Base-by-base conservation (phyloP, 805 yeast species). In the Wickerhamiella domercqiae region DNA sequence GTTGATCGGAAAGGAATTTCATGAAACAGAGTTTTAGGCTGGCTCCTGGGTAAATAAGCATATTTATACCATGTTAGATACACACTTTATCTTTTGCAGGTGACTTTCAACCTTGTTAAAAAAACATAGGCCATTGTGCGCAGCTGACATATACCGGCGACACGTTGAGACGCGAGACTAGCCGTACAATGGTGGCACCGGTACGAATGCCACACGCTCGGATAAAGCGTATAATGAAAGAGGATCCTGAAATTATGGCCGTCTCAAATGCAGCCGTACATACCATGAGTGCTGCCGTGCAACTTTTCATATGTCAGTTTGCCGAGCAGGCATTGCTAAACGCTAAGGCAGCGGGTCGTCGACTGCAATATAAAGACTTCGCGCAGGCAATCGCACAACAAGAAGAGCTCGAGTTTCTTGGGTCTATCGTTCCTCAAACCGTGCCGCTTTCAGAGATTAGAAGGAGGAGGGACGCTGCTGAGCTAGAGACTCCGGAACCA, bases 211-310 rank as follows among this genome's bases (percentile, higher is more conserved):
- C 90, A 4, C 57, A 78, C 29, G 63, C 81, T 2, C 70, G 79
- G 45, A 72, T 80, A 46, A 78, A 77, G 50, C 67, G 75, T 47
- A 75, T 80, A 38, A 68, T 80, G 53, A 78, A 77, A 49, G 67
- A 76, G 52, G 93, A 80, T 52, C 81, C 83, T 13, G 84, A 75
- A 28, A 77, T 76, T 46, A 57, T 66, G 5, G 69, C 75, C 2
- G 73, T 81, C 2, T 71, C 83, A 2, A 76, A 71, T 39, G 63
- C 74, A 21, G 82, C 87, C 0, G 80, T 76, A n/a, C 75, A 71
- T 52, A 68, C 82, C 13, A 63, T 80, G 5, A 82, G 81, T 2
- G 66, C 77, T n/a, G 84, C 90, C 6, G 73, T 87, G 0, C 90
- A 80, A 49, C 57, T 78, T 17, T 80, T 80, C 51, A 65, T 79